Evolutionary conservation across 2,329 filamentous ascomycete species (phyloP), one percentile per base, ranked within the genome.

Genomic region (Hymenoscyphus fructigenus): DNA sequence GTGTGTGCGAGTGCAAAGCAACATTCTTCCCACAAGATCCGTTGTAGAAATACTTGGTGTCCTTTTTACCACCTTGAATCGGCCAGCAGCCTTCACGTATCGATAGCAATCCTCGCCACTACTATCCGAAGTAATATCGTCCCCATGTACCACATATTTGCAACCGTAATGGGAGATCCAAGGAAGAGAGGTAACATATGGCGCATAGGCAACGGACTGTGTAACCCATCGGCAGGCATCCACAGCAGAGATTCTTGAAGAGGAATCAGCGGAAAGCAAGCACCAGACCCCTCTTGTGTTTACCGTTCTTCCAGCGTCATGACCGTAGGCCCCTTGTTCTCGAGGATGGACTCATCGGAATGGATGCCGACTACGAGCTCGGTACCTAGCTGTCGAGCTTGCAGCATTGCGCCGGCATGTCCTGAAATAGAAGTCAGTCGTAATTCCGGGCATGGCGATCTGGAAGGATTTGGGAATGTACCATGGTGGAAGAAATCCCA

Each of bases 401-500:
- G 95, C 59, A 99, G 87, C 84, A 98, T 96, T 69, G 95, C 95
- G 66, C 95, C 95, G 5, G 95, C 95, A 81, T 99, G 95, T 73
- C 95, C 91, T 94, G 73, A 5, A 57, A 65, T 29, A 53, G 60
- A 14, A 38, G 34, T 28, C 38, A 68, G 60, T 29, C 38, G 23
- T 12, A n/a, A 14, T 23, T 53, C 23, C 12, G 20, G 47, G 20
- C 3, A 53, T 53, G 47, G 47, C 59, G 20, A 50, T 36, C 17
- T 47, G 53, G 36, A 41, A 50, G 53, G 60, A 50, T 41, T 56
- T 12, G 61, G 36, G 47, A 29, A 72, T 70, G 36, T 78, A 92
- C 91, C 95, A 77, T 98, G 95, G 78, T 99, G 95, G 80, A 93
- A 96, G 80, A 99, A 99, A 82, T 99, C 95, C 81, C 97, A 99